A percentile compares a stretch with the other conserved stretches of the same genome.
Evolutionary conservation across 1,139 yeast species (phyloP).

Genomic region (Lodderomyces margitis): DNA sequence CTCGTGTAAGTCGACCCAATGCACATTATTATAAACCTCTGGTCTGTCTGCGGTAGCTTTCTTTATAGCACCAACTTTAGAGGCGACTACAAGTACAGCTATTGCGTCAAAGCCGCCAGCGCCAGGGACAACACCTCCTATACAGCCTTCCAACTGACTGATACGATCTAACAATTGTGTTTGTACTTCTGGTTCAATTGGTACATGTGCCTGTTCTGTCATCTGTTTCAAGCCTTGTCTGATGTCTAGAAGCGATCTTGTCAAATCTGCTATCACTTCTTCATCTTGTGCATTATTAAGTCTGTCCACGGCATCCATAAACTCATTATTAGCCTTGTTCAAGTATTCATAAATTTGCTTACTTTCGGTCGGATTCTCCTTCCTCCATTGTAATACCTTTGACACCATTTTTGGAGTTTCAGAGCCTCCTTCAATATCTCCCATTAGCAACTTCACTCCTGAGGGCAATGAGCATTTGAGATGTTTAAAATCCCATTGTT

Average conservation of each 20-base stretch:
- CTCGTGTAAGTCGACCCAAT: slow-evolving; percentile 66
- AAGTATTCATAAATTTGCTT: slow-evolving; percentile 51
- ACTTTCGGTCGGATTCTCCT: slow-evolving; percentile 50
- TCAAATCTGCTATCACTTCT: neutral
- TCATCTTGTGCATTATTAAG: slow-evolving; percentile 20
- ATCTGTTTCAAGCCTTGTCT: slow-evolving; percentile 56
- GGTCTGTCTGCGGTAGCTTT: slow-evolving; percentile 25
- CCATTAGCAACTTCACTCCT: slow-evolving; percentile 73
- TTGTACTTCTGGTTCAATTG: slow-evolving; percentile 83
- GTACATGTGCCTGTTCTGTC: slow-evolving; percentile 70
- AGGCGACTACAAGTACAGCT: slow-evolving; percentile 60
- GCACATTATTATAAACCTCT: slow-evolving; percentile 41
- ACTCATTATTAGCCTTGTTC: slow-evolving; percentile 54
- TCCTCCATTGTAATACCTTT: slow-evolving; percentile 70
- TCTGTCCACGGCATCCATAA: slow-evolving; percentile 48
- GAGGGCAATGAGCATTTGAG: slow-evolving; percentile 63
- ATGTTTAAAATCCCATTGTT: slow-evolving; percentile 59
- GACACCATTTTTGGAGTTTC: slow-evolving; percentile 90
- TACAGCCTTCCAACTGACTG: slow-evolving; percentile 58
- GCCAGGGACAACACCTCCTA: slow-evolving; percentile 96
- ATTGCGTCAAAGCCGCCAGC: slow-evolving; percentile 98
- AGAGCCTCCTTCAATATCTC: slow-evolving; percentile 89
- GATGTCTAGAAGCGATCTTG: slow-evolving; percentile 25
- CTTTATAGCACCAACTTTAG: slow-evolving; percentile 37
- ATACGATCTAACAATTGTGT: slow-evolving; percentile 69